These are phyloP conservation scores for Macrophomina pseudophaseolina DNA, from an alignment of 2,329 filamentous ascomycete genomes.

Conservation along the genomic window DNA sequence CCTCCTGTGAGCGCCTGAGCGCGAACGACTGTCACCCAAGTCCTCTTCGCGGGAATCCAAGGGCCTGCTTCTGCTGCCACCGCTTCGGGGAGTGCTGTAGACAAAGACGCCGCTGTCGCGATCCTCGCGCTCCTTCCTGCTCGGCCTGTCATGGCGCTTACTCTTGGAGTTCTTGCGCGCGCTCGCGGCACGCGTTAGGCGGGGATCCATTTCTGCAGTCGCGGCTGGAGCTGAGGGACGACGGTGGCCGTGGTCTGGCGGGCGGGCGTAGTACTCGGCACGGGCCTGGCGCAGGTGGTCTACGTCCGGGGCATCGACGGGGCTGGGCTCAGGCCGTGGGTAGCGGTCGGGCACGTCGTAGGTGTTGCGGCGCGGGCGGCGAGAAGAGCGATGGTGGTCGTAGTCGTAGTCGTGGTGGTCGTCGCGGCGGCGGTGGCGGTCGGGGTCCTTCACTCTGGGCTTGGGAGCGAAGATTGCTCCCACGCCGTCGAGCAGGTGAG, in stretches of 20 bases:
- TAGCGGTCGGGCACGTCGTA: background rate
- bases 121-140: slow-evolving; percentile 23
- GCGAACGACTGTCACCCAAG: slow-evolving; percentile 35
- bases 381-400: background rate
- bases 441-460: slow-evolving; percentile 6
- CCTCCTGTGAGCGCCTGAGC: slow-evolving; percentile 40
- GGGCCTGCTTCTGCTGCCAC: slow-evolving; percentile 7
- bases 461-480: slow-evolving; percentile 21
- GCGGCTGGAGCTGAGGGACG: slow-evolving; percentile 1
- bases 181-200: slow-evolving; percentile 30
- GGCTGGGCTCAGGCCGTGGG: background rate
- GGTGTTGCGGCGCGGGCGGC: slow-evolving; percentile 19
- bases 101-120: slow-evolving; percentile 23
- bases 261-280: slow-evolving; percentile 45
- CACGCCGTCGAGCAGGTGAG: slow-evolving; percentile 15
- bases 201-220: slow-evolving; percentile 32
- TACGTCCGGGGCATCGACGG: slow-evolving; percentile 37
- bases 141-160: slow-evolving; percentile 33
- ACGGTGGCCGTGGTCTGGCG: slow-evolving; percentile 33
- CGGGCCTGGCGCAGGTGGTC: slow-evolving; percentile 47
- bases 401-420: background rate
- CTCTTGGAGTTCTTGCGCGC: slow-evolving; percentile 25
- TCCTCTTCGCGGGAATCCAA: background rate
- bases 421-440: background rate
- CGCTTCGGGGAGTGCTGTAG: slow-evolving; percentile 24